Evolutionary conservation across 257 asterid species (phyloP), one percentile per base, ranked within the genome.

Genomic region (Thymus mandschuricus): DNA sequence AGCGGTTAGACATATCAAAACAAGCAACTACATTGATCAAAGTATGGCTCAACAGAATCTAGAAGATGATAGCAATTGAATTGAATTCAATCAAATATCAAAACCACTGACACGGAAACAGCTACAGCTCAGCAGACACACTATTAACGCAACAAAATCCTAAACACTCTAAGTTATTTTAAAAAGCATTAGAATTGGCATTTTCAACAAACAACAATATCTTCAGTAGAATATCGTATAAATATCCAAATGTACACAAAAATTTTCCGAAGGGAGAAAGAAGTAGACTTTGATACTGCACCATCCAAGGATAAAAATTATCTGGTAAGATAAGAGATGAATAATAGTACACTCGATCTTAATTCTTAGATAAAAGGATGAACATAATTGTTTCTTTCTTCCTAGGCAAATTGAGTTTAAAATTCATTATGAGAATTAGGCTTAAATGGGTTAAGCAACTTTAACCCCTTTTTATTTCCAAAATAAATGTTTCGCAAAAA

Each of bases 1-100:
- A 28, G 44, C 12, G 3, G 34, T 56, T 44, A 72, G 59, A 71
- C 45, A 50, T 34, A 30, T 62, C 60, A 75, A 28, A 68, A 51
- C 44, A 64, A 5, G 7, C 41, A 40, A 35, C 10, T 27, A 51
- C 11, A 38, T 3, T 13, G 41, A 70, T 46, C 58, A 41, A 10
- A 28, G 30, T 48, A 13, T 3, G 65, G 21, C 44, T 38, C 30
- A 33, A 27, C 31, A 49, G 12, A 21, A 40, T 21, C 4, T 7
- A 43, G 35, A 54, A 75, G 27, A 30, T 30, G 1, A 9, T 57
- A 3, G 13, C 28, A 38, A 63, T 30, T n/a, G 56, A 48, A 21
- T 21, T 21, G 0, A 21, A 55, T 51, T 76, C 68, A n/a, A 21
- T 5, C 31, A 55, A 56, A 38, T 34, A 62, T 35, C 35, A 6